Base-by-base conservation (phyloP, 768 basidiomycete species). In the Lyophyllum atratum region DNA sequence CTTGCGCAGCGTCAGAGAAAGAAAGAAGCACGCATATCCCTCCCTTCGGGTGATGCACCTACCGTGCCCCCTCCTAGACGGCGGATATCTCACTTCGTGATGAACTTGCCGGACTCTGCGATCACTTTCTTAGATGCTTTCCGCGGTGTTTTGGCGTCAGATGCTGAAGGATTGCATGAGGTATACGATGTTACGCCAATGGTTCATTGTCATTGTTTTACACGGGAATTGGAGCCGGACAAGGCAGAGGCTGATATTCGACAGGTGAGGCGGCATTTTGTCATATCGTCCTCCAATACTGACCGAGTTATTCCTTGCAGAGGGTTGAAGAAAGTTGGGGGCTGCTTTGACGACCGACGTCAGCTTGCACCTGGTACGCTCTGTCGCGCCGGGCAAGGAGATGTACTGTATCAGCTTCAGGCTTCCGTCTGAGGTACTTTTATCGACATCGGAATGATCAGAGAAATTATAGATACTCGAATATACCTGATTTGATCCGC, bases 371-470 rank as follows among this genome's bases (percentile, higher is more conserved):
- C 80, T 87, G 61, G 95, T 99, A 48, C 87, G 97, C 54, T 89
- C 90, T 10, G 97, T 98, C 10, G 94, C 97, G 1, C 96, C 96
- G 7, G 90, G 86, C 73, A 98, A 99, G 74, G 89, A 94, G 66
- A 98, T 98, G 96, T 98, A 95, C 71, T 95, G 96, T 72, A 83
- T 99, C 53, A 90, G 90, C 70, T 98, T 99, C 79, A 70, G 76
- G 19, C 70, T 75, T 31, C 75, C 77, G 33, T 60, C 67, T 26
- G 72, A 68, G 54, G 80, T 78, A 12, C 76, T 74, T 34, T 73
- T 62, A 31, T 50, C 46, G 26, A 33, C n/a, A 26, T 43, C 33
- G 55, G 34, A 34, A 50, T 4, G 21, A 48, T 28, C 25, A 47
- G 34, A 31, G 29, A 49, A 15, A 53, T 7, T 49, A 43, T 54